phyloP scores from a whole-genome alignment of 2,329 filamentous ascomycete species.

The Scedosporium aurantiacum region DNA sequence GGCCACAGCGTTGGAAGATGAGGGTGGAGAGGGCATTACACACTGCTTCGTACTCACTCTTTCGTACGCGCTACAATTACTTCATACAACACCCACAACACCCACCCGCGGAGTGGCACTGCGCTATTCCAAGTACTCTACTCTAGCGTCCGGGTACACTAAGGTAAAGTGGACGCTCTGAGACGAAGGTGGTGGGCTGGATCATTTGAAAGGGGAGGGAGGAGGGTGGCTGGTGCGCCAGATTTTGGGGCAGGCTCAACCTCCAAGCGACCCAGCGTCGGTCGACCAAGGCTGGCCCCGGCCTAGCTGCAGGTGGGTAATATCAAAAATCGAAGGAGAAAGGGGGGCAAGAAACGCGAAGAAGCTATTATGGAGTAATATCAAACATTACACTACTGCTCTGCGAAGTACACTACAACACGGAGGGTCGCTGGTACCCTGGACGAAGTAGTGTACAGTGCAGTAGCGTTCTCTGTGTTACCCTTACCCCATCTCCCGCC shows the following conservation, averaged over 20 bases:
- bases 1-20: not conserved
- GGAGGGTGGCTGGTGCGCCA: constrained; percentile 1
- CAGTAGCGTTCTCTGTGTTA: not conserved
- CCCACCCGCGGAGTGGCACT: not conserved
- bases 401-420: not conserved
- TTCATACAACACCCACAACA: not conserved
- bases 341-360: not conserved
- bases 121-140: not conserved
- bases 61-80: no score
- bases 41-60: not conserved
- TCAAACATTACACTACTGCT: no score
- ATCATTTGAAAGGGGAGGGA: not conserved
- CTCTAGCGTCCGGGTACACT: not conserved
- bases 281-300: not conserved
- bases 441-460: no score
- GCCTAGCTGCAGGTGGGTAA: not conserved
- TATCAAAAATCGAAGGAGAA: not conserved
- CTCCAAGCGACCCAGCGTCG: not conserved
- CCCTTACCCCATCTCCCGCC: not conserved
- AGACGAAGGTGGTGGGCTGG: not conserved
- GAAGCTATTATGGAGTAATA: not conserved
- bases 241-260: not conserved
- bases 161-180: not conserved
- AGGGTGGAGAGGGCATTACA: not conserved
- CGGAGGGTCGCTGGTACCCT: not conserved